Conservation (phyloP, 2,329 filamentous ascomycete genomes). For the Arthrinium puccinioides region DNA sequence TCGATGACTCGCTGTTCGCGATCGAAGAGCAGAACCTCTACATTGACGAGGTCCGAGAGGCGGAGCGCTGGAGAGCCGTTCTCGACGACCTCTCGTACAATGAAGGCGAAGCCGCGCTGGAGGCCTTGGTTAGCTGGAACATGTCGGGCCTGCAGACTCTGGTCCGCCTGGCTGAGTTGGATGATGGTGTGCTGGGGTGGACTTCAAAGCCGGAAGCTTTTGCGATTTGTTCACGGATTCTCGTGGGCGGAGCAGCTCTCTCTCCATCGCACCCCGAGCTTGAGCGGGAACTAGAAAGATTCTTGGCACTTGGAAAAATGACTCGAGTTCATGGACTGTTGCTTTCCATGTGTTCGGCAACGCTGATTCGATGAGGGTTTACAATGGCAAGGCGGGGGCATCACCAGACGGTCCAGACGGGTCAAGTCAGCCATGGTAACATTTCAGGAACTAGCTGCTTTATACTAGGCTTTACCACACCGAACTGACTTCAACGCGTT, state of each 20-base stretch:
- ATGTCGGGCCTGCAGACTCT: conserved; percentile 39
- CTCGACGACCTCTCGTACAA: conserved; percentile 19
- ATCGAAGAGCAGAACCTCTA: conserved; percentile 95
- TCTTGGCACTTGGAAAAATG: conserved; percentile 12
- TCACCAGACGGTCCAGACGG: no score
- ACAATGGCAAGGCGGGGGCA: no score
- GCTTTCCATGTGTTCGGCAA: conserved; percentile 18
- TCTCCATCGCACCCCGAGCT: conserved; percentile 5
- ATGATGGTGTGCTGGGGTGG: conserved; percentile 67
- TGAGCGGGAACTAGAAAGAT: conserved; percentile 12
- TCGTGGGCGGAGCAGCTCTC: conserved; percentile 32
- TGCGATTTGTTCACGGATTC: conserved; percentile 44
- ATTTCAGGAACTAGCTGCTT: no score
- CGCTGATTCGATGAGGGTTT: no score
- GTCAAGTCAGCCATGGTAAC: no score
- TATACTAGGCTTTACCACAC: no score
- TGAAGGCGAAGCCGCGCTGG: conserved; percentile 13
- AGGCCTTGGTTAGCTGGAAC: conserved; percentile 38
- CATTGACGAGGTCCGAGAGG: conserved; percentile 72
- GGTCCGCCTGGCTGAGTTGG: conserved; percentile 14
- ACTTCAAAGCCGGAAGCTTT: conserved; percentile 62
- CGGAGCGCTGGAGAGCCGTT: conserved; percentile 57
- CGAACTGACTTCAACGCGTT: no score
- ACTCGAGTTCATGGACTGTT: conserved; percentile 18
- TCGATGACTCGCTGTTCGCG: conserved; percentile 68